phyloP scores from a whole-genome alignment of 176 grass and related monocot genomes.

The Oryza rufipogon region DNA sequence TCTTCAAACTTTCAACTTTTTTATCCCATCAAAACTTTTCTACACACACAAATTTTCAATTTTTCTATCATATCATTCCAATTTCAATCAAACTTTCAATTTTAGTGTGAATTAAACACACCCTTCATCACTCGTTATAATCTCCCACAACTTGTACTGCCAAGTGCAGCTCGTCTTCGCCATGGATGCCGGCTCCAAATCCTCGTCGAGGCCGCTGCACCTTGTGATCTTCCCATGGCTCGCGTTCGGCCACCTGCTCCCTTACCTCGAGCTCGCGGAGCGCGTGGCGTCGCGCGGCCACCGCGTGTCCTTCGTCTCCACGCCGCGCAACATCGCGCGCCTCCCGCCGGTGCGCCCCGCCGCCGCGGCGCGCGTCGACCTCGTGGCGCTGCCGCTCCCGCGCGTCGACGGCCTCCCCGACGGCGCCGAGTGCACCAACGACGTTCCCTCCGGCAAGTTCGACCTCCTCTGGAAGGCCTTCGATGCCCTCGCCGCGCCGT shows the following conservation, averaged over 20 bases:
- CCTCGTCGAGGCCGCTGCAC: background rate
- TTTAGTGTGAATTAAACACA: too few relatives aligned
- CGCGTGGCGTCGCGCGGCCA: conserved; percentile 24
- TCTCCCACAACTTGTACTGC: too few relatives aligned
- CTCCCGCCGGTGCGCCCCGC: conserved; percentile 17
- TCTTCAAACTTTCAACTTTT: too few relatives aligned
- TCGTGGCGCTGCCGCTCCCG: conserved; percentile 38
- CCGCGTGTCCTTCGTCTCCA: conserved; percentile 42
- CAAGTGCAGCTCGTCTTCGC: background rate
- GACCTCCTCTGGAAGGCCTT: conserved; percentile 41
- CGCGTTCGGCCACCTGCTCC: conserved; percentile 42
- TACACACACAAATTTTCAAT: too few relatives aligned
- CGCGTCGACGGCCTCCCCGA: conserved; percentile 11
- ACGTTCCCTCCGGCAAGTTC: conserved; percentile 24
- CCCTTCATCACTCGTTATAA: too few relatives aligned
- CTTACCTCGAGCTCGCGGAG: conserved; percentile 32
- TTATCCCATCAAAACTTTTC: too few relatives aligned
- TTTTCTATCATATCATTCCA: too few relatives aligned
- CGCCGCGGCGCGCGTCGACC: conserved; percentile 2
- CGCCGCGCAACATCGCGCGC: conserved; percentile 27
- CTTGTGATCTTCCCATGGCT: conserved; percentile 40
- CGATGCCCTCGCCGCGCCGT: conserved; percentile 34
- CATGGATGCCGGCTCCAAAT: background rate
- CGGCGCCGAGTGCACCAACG: conserved; percentile 43
- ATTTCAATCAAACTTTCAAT: too few relatives aligned